These are phyloP conservation scores for Benincasa hispida DNA, from an alignment of 306 rosid species.

Conservation along the genomic window DNA sequence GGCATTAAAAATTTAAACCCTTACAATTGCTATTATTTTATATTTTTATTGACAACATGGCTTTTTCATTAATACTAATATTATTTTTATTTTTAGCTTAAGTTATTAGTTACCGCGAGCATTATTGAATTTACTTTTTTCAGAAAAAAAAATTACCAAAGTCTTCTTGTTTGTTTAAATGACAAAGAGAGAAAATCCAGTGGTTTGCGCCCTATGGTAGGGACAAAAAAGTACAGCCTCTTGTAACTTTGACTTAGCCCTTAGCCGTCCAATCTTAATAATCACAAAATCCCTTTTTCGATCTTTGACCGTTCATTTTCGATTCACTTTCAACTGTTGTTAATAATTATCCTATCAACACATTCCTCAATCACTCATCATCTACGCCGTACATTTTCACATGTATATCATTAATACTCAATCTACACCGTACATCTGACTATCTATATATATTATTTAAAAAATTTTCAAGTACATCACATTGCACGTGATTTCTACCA, in stretches of 20 bases:
- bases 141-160: not conserved
- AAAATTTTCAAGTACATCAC: not conserved
- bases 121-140: not conserved
- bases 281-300: slow-evolving; percentile 19
- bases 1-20: not conserved
- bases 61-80: not conserved
- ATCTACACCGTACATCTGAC: not conserved
- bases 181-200: slow-evolving; percentile 16
- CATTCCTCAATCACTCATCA: not conserved
- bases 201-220: slow-evolving; percentile 13
- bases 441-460: not conserved
- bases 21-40: not conserved
- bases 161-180: not conserved
- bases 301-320: slow-evolving; percentile 23
- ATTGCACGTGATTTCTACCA: slow-evolving; percentile 1
- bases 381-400: slow-evolving; percentile 14
- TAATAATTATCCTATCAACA: not conserved
- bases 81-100: not conserved
- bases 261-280: slow-evolving; percentile 21
- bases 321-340: slow-evolving; percentile 25
- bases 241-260: not conserved
- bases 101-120: not conserved
- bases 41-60: not conserved
- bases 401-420: not conserved
- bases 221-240: slow-evolving; percentile 8